phyloP scores from a whole-genome alignment of 1,284 basidiomycete species.

The Prillingera fragicola region DNA sequence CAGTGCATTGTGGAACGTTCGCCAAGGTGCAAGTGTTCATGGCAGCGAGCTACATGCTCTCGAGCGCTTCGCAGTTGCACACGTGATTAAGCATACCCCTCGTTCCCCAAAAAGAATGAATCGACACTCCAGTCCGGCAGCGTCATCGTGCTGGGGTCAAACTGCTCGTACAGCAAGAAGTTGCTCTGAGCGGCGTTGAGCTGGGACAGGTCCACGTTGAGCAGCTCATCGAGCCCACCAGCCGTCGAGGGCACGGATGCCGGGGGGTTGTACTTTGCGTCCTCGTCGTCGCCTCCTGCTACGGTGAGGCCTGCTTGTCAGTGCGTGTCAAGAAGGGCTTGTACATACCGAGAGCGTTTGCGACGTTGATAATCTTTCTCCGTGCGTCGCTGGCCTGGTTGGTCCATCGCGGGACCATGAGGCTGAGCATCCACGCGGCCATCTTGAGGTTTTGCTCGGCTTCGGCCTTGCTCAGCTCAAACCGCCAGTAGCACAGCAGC shows the following conservation, averaged over 20 bases:
- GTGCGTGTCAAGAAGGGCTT: not conserved
- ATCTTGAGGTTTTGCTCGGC: slow-evolving; percentile 13
- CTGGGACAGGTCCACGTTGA: not conserved
- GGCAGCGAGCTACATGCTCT: no score
- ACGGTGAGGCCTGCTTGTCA: slow-evolving; percentile 6
- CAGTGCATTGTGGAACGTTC: no score
- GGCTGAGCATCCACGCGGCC: slow-evolving; percentile 14
- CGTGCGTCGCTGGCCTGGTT: slow-evolving; percentile 3
- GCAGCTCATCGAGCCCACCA: no score
- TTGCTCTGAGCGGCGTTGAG: slow-evolving; percentile 2
- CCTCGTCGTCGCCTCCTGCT: not conserved
- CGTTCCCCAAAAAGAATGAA: slow-evolving; percentile 12
- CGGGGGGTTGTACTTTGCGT: not conserved
- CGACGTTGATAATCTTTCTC: slow-evolving; percentile 10
- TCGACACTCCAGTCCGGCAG: slow-evolving; percentile 9
- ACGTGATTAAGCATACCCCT: no score
- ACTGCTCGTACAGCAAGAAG: slow-evolving; percentile 11
- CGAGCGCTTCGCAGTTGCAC: no score
- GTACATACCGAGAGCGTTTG: slow-evolving; percentile 7
- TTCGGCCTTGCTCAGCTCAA: slow-evolving; percentile 18
- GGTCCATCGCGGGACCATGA: slow-evolving; percentile 17
- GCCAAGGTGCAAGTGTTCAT: no score
- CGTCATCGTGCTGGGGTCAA: slow-evolving; percentile 4
- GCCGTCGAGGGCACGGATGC: not conserved
- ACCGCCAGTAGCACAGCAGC: slow-evolving; percentile 17